Base-by-base conservation (phyloP, 192 early-diverging fungal genomes). In the Coemansia sp. region DNA sequence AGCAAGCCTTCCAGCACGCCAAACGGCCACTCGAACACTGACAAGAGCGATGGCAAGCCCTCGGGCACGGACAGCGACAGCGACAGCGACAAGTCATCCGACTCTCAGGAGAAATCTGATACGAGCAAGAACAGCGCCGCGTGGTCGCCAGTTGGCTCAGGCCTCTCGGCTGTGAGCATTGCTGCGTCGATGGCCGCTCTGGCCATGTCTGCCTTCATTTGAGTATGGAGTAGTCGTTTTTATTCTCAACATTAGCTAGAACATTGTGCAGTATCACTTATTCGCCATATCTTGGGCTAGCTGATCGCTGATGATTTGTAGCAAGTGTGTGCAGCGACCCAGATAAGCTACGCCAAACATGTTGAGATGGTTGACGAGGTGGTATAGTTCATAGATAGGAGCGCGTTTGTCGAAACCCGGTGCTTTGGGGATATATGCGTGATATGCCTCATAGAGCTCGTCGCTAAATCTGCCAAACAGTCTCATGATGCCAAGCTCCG, bases 331-430 rank as follows among this genome's bases (percentile, higher is more conserved):
- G 71, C 75, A 71, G 49, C 65, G 65, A 22, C 20, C 46, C 50
- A 74, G 40, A 22, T 70, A 82, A 0, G 57, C 63, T 3, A 36
- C 40, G 44, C 80, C 80, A 73, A 81, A 81, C 8, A 81, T 31
- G 39, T 70, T 81, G 71, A 68, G 71, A 62, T 81, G 80, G 63
- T 81, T 81, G 22, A 81, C 71, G 3, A 61, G 33, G 27, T 81
- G 80, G 52, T 82, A 82, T 12, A 82, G 75, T 38, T 73, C 66
- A 18, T 82, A 82, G 11, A 82, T 50, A 27, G 52, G 34, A 3
- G 9, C 40, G 7, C 80, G 71, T 24, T 34, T 66, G 3, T 81
- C 58, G 27, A 77, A 77, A 0, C 80, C 74, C 3, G 63, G 70
- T 22, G 70, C 71, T 27, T 64, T 64, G 20, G 74, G 74, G 8